phyloP scores from a whole-genome alignment of 768 basidiomycete genomes.

The Suillus clintonianus region DNA sequence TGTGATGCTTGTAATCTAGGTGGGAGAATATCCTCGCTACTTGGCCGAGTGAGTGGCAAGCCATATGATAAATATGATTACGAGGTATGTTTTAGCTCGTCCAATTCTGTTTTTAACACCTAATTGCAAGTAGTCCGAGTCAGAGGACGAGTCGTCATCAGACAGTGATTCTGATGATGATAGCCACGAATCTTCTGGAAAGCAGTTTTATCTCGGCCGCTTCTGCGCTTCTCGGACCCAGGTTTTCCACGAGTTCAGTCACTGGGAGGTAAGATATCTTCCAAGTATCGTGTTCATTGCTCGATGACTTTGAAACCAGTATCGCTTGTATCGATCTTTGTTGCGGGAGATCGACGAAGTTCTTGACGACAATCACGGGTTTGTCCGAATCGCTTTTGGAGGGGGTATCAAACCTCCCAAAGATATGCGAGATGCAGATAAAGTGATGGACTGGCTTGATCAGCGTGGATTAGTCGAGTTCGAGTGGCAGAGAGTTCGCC shows the following conservation, averaged over 20 bases:
- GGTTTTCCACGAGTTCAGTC: constrained; percentile 71
- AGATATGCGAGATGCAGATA: constrained; percentile 72
- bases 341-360: constrained; percentile 59
- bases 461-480: constrained; percentile 62
- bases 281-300: neutral
- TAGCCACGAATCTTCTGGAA: constrained; percentile 9
- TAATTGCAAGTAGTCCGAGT: constrained; percentile 3
- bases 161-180: constrained; percentile 23
- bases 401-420: constrained; percentile 61
- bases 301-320: constrained; percentile 40
- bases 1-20: constrained; percentile 88
- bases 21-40: constrained; percentile 62
- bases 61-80: constrained; percentile 77
- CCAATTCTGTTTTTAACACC: too few species aligned
- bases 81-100: constrained; percentile 39
- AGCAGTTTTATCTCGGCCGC: constrained; percentile 68
- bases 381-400: constrained; percentile 59
- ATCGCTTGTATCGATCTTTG: constrained; percentile 63
- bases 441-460: constrained; percentile 82
- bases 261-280: constrained; percentile 72
- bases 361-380: constrained; percentile 43
- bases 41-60: constrained; percentile 62
- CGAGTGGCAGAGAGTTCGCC: constrained; percentile 71
- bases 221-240: constrained; percentile 73
- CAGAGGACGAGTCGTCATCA: constrained; percentile 27